Evolutionary conservation across 73 alveolate species (phyloP).

Genomic region (Uronychia binucleata): DNA sequence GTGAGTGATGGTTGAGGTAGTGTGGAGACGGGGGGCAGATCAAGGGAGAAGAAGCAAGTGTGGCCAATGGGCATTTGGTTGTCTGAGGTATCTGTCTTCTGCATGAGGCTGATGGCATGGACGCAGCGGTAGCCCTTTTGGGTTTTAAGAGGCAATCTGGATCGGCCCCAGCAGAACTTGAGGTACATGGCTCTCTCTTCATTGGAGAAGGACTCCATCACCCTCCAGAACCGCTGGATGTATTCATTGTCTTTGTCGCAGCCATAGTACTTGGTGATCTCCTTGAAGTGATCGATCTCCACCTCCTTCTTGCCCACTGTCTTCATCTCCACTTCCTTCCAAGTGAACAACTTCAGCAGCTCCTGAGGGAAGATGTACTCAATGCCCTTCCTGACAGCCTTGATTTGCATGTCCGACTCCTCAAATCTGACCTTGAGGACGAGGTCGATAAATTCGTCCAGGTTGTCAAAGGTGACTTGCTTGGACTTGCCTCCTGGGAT

Average conservation of each 20-base stretch:
- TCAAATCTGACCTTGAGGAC: conserved; percentile 72
- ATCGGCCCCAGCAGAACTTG: conserved; percentile 88
- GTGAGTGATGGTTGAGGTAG: too few relatives aligned
- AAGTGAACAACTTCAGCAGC: conserved; percentile 52
- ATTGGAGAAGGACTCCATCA: conserved; percentile 69
- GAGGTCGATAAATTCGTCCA: conserved; percentile 73
- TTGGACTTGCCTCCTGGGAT: conserved; percentile 77
- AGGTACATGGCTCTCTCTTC: conserved; percentile 78
- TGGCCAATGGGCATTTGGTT: conserved; percentile 15
- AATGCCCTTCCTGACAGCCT: conserved; percentile 88
- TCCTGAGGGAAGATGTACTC: conserved; percentile 74
- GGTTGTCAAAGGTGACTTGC: conserved; percentile 69
- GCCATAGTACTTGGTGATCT: conserved; percentile 55
- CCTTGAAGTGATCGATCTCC: conserved; percentile 70
- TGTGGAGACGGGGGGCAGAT: conserved; percentile 67
- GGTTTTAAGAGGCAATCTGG: conserved; percentile 63
- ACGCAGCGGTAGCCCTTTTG: conserved; percentile 60
- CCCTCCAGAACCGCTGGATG: conserved; percentile 83
- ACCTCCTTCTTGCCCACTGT: conserved; percentile 75
- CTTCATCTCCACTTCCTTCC: conserved; percentile 81
- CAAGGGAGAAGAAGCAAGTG: conserved; percentile 74
- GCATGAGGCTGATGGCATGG: conserved; percentile 22
- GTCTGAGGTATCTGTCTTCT: conserved; percentile 18
- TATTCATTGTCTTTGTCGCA: conserved; percentile 64
- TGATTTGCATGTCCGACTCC: conserved; percentile 83